Conservation (phyloP, 2,329 filamentous ascomycete genomes). For the Fusarium globosum region DNA sequence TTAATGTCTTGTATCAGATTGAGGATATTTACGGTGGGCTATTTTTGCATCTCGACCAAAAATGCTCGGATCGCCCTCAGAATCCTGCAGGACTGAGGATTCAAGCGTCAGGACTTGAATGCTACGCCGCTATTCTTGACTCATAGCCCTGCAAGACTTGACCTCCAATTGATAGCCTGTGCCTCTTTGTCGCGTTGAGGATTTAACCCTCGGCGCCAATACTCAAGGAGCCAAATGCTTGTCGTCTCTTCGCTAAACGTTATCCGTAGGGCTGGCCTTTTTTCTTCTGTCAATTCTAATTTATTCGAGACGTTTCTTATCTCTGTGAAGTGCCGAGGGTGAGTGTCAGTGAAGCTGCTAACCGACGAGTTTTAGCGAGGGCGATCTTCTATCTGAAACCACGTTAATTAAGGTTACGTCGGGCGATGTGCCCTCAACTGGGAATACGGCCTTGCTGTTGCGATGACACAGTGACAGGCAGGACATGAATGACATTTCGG, state of each 20-base stretch:
- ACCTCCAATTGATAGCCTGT: slow-evolving; percentile 9
- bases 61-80: neutral
- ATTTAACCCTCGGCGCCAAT: slow-evolving; percentile 3
- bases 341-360: slow-evolving; percentile 12
- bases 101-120: neutral
- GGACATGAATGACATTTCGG: neutral
- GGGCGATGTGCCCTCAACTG: slow-evolving; percentile 13
- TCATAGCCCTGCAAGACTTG: neutral
- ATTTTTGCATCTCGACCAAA: neutral
- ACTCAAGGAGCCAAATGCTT: neutral
- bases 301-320: slow-evolving; percentile 1
- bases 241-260: neutral
- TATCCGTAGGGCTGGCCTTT: slow-evolving; percentile 21
- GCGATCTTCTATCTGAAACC: slow-evolving; percentile 37
- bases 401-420: slow-evolving; percentile 27
- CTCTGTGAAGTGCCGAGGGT: slow-evolving; percentile 22
- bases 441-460: neutral
- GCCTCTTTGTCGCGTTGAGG: slow-evolving; percentile 24
- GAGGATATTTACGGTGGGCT: neutral
- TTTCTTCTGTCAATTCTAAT: neutral
- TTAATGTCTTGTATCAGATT: neutral
- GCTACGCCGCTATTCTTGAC: slow-evolving; percentile 3
- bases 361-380: slow-evolving; percentile 15
- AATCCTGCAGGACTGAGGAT: neutral
- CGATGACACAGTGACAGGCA: neutral